Conservation (phyloP, 1,139 yeast species). For the Yamadazyma songkhlaensis region DNA sequence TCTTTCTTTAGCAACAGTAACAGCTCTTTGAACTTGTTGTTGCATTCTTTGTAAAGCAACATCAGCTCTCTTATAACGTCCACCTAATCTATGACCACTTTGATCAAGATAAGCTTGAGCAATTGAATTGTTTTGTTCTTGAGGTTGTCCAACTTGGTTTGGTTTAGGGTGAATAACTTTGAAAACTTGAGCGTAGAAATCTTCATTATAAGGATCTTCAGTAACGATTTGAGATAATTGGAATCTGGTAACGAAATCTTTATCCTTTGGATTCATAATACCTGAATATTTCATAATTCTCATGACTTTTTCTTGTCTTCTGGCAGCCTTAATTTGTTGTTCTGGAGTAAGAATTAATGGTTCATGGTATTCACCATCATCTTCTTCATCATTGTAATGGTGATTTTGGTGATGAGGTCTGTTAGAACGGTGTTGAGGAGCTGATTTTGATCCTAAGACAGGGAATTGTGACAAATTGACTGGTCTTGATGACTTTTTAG, state of each 20-base stretch:
- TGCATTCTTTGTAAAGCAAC: slow-evolving; percentile 97
- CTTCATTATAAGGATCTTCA: slow-evolving; percentile 96
- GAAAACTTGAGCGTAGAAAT: slow-evolving; percentile 92
- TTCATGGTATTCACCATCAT: slow-evolving; percentile 14
- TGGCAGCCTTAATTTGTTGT: slow-evolving; percentile 53
- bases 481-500: slow-evolving; percentile 17
- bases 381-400: slow-evolving; percentile 3
- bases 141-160: slow-evolving; percentile 42
- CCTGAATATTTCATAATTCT: slow-evolving; percentile 84
- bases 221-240: slow-evolving; percentile 95
- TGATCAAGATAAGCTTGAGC: slow-evolving; percentile 95
- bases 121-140: slow-evolving; percentile 60
- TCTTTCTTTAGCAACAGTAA: slow-evolving; percentile 88
- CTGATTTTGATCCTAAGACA: slow-evolving; percentile 43
- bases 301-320: slow-evolving; percentile 76
- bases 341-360: slow-evolving; percentile 42
- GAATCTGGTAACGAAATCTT: slow-evolving; percentile 90
- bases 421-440: slow-evolving; percentile 10
- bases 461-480: slow-evolving; percentile 51
- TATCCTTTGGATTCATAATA: slow-evolving; percentile 94
- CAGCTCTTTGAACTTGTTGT: slow-evolving; percentile 96
- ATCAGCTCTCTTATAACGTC: slow-evolving; percentile 86
- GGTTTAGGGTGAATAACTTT: slow-evolving; percentile 74
- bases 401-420: slow-evolving; percentile 15
- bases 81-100: slow-evolving; percentile 88